A percentile compares a stretch with the other conserved stretches of the same genome.
phyloP scores from a whole-genome alignment of 495 filamentous ascomycete genomes.

The Xylaria palmicola region DNA sequence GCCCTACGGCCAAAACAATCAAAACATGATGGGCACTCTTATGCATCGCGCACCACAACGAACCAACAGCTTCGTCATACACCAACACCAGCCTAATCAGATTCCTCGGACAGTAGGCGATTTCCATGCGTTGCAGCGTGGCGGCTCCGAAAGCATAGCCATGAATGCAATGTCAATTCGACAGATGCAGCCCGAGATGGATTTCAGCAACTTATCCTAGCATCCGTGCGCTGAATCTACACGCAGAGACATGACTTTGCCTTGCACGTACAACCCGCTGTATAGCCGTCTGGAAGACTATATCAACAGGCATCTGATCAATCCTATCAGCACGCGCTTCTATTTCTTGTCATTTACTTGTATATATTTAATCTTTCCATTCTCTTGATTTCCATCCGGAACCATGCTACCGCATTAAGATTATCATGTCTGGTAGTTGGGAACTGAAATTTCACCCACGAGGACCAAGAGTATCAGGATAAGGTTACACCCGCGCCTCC shows the following conservation, averaged over 20 bases:
- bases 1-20: constrained; percentile 16
- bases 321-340: too few relatives aligned
- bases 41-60: constrained; percentile 42
- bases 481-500: too few relatives aligned
- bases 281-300: too few relatives aligned
- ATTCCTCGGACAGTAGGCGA: constrained; percentile 44
- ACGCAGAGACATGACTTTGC: background rate
- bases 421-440: too few relatives aligned
- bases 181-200: constrained; percentile 31
- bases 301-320: too few relatives aligned
- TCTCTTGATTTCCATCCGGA: background rate
- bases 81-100: constrained; percentile 29
- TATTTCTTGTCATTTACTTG: background rate
- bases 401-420: background rate
- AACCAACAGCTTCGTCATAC: constrained; percentile 41
- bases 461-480: too few relatives aligned
- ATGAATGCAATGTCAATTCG: constrained; percentile 37
- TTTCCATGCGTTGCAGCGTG: constrained; percentile 46
- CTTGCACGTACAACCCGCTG: too few relatives aligned
- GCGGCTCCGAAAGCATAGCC: constrained; percentile 38
- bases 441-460: too few relatives aligned
- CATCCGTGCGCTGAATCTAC: background rate
- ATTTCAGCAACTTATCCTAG: constrained; percentile 26
- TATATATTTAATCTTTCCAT: constrained; percentile 11
- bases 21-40: constrained; percentile 30